Conservation (phyloP, 345 rosid species). For the Melastoma malabathricum region DNA sequence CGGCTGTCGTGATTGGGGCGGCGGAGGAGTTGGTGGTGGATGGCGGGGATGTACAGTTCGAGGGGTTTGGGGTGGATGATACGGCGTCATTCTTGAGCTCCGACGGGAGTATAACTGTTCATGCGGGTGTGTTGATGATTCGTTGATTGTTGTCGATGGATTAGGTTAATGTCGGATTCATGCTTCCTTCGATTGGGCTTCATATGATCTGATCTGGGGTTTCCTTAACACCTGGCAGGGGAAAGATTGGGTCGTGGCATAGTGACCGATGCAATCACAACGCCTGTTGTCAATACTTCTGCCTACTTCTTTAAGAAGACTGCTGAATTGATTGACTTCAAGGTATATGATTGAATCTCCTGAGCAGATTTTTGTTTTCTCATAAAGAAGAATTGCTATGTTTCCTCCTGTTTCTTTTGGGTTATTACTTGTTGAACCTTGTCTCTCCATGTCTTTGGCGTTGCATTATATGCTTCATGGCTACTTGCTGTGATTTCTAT, state of each 20-base stretch:
- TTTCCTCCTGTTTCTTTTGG: too few species aligned
- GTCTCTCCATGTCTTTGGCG: too few species aligned
- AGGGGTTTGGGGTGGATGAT: slow-evolving; percentile 18
- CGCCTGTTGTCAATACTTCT: slow-evolving; percentile 89
- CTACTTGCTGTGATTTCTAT: not conserved
- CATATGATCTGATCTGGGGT: not conserved
- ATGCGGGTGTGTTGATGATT: slow-evolving; percentile 53
- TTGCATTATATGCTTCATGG: too few species aligned
- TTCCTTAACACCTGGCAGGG: slow-evolving; percentile 24
- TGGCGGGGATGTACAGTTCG: slow-evolving; percentile 44
- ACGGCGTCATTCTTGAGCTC: slow-evolving; percentile 65
- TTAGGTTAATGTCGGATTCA: not conserved
- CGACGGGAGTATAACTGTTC: slow-evolving; percentile 82
- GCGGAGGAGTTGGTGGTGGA: slow-evolving; percentile 28
- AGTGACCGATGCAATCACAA: slow-evolving; percentile 92
- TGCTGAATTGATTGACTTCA: slow-evolving; percentile 76
- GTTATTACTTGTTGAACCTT: too few species aligned
- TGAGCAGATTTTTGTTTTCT: too few species aligned
- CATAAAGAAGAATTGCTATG: too few species aligned
- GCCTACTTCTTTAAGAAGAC: slow-evolving; percentile 88
- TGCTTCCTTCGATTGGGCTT: not conserved
- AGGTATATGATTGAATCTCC: slow-evolving; percentile 28
- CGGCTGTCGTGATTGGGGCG: slow-evolving; percentile 13
- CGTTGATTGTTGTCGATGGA: not conserved
- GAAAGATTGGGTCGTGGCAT: slow-evolving; percentile 94